Evolutionary conservation across 495 filamentous ascomycete genomes (phyloP), one percentile per base, ranked within the genome.

Genomic region (Penicillium cinerascens): DNA sequence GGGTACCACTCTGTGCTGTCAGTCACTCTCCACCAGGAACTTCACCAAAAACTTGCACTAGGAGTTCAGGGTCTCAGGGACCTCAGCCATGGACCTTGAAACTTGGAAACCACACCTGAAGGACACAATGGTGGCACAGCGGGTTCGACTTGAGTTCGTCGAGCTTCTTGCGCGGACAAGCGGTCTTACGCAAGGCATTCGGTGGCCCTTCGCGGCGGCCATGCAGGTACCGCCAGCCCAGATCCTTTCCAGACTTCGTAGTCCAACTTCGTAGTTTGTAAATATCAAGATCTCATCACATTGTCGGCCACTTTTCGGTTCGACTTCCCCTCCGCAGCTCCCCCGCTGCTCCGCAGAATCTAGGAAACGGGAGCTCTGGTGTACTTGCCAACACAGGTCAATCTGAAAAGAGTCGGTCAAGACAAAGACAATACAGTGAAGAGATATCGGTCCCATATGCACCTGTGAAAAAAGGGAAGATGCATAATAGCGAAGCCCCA

Each of bases 171-270:
- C 37, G 51, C 46, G 29, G 49, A n/a, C 35, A 16, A 41, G 35
- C 44, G 18, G 49, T 51, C 44, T 40, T 11, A 57, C 48, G 51
- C 59, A 55, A 58, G 51, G 51, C 44, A 49, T 44, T 44, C 27
- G 43, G 23, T 23, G n/a, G 2, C 20, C n/a, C 44, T 33, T 51
- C 25, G 46, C 38, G 21, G 22, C 55, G 8, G 16, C 22, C 18
- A 62, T 59, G 55, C 58, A 60, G 53, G 58, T 60, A 54, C 58
- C 37, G 42, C 16, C 40, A 18, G 8, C 11, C 29, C 21, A 29
- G 18, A 29, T 54, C 21, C 29, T 11, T 36, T 27, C 33, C 13
- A 11, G 7, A 26, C 10, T 22, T 17, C 23, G 37, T 18, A 39
- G 6, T 6, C 16, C 29, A 33, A 33, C 8, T 13, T 11, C 29